Conservation (phyloP, 176 grass and related monocot species). For the Cocos nucifera region DNA sequence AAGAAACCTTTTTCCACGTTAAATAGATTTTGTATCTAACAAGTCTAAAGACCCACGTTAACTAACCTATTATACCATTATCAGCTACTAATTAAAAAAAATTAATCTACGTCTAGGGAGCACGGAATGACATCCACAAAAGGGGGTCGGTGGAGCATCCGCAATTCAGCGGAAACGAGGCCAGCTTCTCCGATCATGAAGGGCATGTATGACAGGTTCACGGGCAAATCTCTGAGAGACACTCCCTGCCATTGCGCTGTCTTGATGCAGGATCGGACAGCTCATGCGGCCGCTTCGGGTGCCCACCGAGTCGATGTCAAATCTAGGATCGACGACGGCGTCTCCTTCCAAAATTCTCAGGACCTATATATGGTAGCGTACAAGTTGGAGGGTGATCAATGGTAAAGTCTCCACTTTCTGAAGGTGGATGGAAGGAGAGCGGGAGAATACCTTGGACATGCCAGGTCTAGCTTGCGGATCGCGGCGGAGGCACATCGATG, state of each 20-base stretch:
- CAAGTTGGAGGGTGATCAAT: not conserved
- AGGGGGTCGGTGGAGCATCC: no score
- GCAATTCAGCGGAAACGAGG: not conserved
- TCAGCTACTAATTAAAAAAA: no score
- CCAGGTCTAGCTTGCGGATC: conserved; percentile 14
- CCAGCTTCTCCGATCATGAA: conserved; percentile 10
- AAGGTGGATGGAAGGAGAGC: not conserved
- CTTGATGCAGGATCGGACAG: conserved; percentile 1
- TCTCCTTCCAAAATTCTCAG: conserved; percentile 22
- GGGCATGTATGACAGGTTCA: conserved; percentile 5
- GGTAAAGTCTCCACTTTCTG: not conserved
- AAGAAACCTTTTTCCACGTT: no score
- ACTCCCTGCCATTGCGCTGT: not conserved
- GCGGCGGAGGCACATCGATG: conserved; percentile 19
- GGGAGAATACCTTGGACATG: conserved; percentile 11
- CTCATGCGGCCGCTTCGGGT: conserved; percentile 21
- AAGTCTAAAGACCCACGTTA: no score
- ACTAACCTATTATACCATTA: no score
- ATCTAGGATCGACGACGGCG: not conserved
- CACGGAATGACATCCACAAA: no score
- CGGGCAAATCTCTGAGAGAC: conserved; percentile 12
- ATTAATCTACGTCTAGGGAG: no score
- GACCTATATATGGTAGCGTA: conserved; percentile 2
- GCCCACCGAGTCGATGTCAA: conserved; percentile 1
- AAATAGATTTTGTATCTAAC: no score